These are phyloP conservation scores for Phytopythium oedochilum DNA, from an alignment of 352 stramenopile species.

Conservation along the genomic window DNA sequence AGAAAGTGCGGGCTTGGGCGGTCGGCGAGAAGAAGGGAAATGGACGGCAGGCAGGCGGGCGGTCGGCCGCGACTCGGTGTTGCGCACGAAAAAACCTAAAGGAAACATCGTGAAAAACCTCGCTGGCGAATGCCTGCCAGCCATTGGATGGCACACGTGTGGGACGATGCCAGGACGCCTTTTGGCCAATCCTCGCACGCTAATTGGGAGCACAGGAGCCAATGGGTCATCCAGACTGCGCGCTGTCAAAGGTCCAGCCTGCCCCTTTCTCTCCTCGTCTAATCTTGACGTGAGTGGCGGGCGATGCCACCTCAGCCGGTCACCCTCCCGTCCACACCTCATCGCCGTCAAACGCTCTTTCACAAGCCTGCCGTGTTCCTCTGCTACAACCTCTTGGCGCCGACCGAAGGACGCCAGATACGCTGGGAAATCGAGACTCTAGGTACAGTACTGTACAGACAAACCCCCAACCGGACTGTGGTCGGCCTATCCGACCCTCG, in stretches of 20 bases:
- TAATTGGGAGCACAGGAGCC: neutral
- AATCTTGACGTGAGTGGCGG: neutral
- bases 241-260: constrained; percentile 1
- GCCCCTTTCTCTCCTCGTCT: neutral
- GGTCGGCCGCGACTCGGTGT: neutral
- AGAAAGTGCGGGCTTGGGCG: neutral
- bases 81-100: constrained; percentile 4
- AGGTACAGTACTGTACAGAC: too few relatives aligned
- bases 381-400: neutral
- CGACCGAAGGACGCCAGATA: neutral
- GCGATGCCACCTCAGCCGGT: neutral
- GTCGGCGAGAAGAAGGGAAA: constrained; percentile 10
- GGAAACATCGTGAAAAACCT: constrained; percentile 17
- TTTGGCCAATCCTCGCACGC: constrained; percentile 20
- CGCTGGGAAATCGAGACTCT: too few relatives aligned
- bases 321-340: neutral
- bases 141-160: constrained; percentile 3
- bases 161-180: neutral
- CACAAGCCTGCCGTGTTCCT: neutral
- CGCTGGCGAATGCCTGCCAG: constrained; percentile 7
- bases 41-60: neutral
- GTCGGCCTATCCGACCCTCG: neutral
- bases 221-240: neutral
- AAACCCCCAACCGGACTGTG: too few relatives aligned
- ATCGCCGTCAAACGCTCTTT: too few relatives aligned